Evolutionary conservation across 2,329 filamentous ascomycete genomes (phyloP).

Genomic region (Clarireedia homoeocarpa): DNA sequence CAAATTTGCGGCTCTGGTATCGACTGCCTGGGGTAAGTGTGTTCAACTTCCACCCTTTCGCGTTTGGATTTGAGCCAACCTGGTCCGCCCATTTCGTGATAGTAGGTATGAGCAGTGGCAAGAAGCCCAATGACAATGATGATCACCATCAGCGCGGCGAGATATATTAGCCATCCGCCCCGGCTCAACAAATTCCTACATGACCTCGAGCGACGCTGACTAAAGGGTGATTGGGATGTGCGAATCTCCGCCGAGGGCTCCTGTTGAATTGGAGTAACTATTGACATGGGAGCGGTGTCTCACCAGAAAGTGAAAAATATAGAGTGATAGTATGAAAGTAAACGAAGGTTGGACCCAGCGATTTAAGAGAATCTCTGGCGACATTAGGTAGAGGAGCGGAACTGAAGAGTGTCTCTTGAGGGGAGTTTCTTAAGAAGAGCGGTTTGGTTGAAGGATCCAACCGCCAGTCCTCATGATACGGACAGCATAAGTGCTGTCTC

Average conservation of each 20-base stretch:
- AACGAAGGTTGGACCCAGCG: conserved; percentile 12
- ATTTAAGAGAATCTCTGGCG: conserved; percentile 12
- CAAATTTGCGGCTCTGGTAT: conserved; percentile 8
- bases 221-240: conserved; percentile 15
- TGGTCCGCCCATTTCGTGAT: conserved; percentile 20
- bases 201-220: conserved; percentile 1
- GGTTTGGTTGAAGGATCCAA: too few species aligned
- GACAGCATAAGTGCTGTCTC: too few species aligned
- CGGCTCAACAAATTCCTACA: conserved; percentile 11
- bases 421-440: not conserved
- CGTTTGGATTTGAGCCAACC: conserved; percentile 18
- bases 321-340: conserved; percentile 12
- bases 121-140: conserved; percentile 21
- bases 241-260: conserved; percentile 3
- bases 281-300: conserved; percentile 9
- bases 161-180: conserved; percentile 13
- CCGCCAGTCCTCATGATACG: too few species aligned
- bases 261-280: conserved; percentile 12
- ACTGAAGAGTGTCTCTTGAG: not conserved
- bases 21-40: not conserved
- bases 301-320: conserved; percentile 7
- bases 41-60: not conserved
- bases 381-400: conserved; percentile 10
- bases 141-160: conserved; percentile 14
- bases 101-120: conserved; percentile 22